phyloP scores from a whole-genome alignment of 1,284 basidiomycete genomes.

The Singerocomus inundabilis region DNA sequence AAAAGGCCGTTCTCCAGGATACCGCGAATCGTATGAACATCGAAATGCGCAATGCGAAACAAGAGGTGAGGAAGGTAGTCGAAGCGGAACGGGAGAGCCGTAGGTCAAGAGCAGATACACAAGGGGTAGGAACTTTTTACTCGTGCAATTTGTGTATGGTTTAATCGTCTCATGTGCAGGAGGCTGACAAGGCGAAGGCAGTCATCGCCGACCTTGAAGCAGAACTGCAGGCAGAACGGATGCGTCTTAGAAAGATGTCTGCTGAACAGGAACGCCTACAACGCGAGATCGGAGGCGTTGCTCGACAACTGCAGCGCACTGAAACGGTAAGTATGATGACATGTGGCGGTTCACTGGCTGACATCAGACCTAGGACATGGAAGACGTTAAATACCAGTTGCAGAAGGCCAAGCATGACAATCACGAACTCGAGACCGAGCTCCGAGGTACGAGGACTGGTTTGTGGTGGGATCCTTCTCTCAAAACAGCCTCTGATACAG shows the following conservation, averaged over 20 bases:
- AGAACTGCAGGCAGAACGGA: conserved; percentile 65
- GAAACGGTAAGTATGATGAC: conserved; percentile 49
- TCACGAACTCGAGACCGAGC: conserved; percentile 62
- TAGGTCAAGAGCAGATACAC: conserved; percentile 46
- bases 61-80: conserved; percentile 50
- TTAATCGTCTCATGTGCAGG: conserved; percentile 41
- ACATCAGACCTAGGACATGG: conserved; percentile 58
- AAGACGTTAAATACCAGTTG: conserved; percentile 66
- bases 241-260: conserved; percentile 56
- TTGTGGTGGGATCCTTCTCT: conserved; percentile 8
- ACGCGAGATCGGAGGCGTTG: conserved; percentile 60
- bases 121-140: conserved; percentile 45
- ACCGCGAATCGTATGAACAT: conserved; percentile 61
- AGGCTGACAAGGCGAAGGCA: conserved; percentile 63
- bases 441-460: conserved; percentile 47
- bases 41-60: conserved; percentile 56
- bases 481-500: conserved; percentile 30
- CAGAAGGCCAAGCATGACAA: conserved; percentile 67
- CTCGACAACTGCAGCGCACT: conserved; percentile 62
- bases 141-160: neutral
- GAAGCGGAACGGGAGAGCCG: conserved; percentile 51
- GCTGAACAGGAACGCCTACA: conserved; percentile 61
- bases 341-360: conserved; percentile 9
- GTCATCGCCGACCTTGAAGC: conserved; percentile 66
- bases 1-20: conserved; percentile 69